Evolutionary conservation across 257 asterid genomes (phyloP), one percentile per base, ranked within the genome.

Genomic region (Penstemon barbatus): DNA sequence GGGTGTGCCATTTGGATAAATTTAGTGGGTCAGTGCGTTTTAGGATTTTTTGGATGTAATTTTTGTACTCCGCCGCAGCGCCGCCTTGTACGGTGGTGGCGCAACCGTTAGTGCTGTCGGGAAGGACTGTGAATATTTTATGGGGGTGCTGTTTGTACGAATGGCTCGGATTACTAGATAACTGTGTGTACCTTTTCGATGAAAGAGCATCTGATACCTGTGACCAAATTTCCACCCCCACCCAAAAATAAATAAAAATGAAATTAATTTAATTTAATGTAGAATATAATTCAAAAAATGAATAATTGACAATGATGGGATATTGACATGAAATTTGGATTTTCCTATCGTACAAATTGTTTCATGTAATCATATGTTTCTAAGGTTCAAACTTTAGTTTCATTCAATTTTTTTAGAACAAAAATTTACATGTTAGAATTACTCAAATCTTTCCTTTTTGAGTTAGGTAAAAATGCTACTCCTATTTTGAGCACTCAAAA

Each of bases 111-210:
- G 61, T 43, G 65, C 12, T 53, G 69, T 69, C 70, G 64, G 74
- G 84, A 75, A 46, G 76, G 77, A 73, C 39, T 57, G 66, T 51
- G 85, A 48, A 59, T 74, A 61, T 45, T 68, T 69, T 68, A 46
- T 75, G 43, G 25, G 68, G 55, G 13, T 15, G 77, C 55, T 38
- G 71, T 19, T 55, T 55, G 91, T 87, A 86, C 87, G 87, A 74
- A 51, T 70, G 90, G 85, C 82, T 75, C 86, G 83, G 68, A 67
- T 66, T 75, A 80, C 90, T 62, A 84, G 88, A 75, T 83, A 86
- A 81, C 92, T 82, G 92, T 83, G 82, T 48, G 81, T 77, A 76
- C 81, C 85, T 81, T 82, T 82, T 81, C 80, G 88, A 76, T 72
- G 78, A 66, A 70, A 74, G 78, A 77, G 84, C 74, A 75, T 86